Evolutionary conservation across 2,329 filamentous ascomycete species (phyloP).

Genomic region (Xylariales sp.): DNA sequence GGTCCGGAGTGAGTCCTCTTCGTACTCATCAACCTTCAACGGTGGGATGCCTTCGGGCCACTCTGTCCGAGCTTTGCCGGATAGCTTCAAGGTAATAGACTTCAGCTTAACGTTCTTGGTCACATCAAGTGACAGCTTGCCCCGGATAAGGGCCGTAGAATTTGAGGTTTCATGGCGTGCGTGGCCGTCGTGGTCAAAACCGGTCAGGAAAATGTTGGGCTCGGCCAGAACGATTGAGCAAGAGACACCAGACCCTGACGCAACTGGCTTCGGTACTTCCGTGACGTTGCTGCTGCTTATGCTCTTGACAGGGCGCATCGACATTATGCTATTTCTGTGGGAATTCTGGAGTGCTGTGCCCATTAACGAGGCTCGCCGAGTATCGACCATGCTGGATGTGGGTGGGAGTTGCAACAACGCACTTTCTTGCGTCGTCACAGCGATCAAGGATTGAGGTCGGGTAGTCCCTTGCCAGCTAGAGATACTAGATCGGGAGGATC

Average conservation of each 20-base stretch:
- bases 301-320: conserved; percentile 46
- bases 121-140: conserved; percentile 75
- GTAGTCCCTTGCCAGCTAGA: conserved; percentile 6
- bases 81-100: conserved; percentile 80
- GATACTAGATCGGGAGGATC: conserved; percentile 8
- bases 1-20: conserved; percentile 81
- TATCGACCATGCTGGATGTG: conserved; percentile 23
- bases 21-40: conserved; percentile 74
- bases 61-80: conserved; percentile 81
- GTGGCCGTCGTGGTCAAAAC: conserved; percentile 69
- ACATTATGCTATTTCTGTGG: conserved; percentile 47
- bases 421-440: conserved; percentile 14
- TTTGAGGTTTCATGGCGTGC: conserved; percentile 51
- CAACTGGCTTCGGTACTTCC: conserved; percentile 68
- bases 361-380: conserved; percentile 18
- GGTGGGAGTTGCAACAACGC: conserved; percentile 14
- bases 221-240: conserved; percentile 74
- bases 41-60: conserved; percentile 97
- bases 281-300: conserved; percentile 46
- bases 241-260: conserved; percentile 69
- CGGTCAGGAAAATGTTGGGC: conserved; percentile 74
- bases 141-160: conserved; percentile 75
- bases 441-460: conserved; percentile 14
- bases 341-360: conserved; percentile 20
- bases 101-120: conserved; percentile 92